Evolutionary conservation across 257 asterid genomes (phyloP), one percentile per base, ranked within the genome.

Genomic region (Nicotiana benthamiana): DNA sequence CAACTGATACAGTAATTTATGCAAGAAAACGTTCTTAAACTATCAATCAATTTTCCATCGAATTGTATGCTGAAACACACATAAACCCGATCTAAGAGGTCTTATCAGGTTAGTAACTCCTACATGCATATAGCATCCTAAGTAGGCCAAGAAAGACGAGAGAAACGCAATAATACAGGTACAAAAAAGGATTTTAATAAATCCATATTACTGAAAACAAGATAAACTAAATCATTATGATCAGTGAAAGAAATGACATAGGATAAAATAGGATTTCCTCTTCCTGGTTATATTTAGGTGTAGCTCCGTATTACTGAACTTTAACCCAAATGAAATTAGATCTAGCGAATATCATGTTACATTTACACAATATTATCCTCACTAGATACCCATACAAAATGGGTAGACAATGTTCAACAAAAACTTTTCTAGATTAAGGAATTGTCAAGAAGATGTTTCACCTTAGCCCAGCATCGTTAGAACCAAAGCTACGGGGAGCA

Each of bases 401-500:
- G 32, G 22, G 3, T 48, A 46, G 60, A 74, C 78, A 24, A 12
- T 13, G 78, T 48, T 48, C 78, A 74, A 46, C 78, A 74, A 48
- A 8, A 43, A 53, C 75, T 28, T 46, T 48, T 79, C 36, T 12
- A 52, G 65, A 57, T 18, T 68, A 64, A 76, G 12, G 52, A 79
- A 68, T 65, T 18, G 62, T 56, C 63, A 80, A 30, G 79, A 86
- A 82, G 81, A 77, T 75, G 75, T 66, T 83, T 85, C 84, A 95
- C 99, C 98, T 92, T 56, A 85, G 36, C 48, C 96, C 94, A 80
- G 82, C 82, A 84, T 95, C 97, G 74, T 89, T 79, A 81, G 87
- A 82, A 83, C 91, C 90, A 86, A 92, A 94, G 52, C 89, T 86
- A 18, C 97, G 96, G 1, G 99, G 98, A 79, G 86, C 89, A 65